Base-by-base conservation (phyloP, 2,329 filamentous ascomycete genomes). In the Arthrinium puccinioides region DNA sequence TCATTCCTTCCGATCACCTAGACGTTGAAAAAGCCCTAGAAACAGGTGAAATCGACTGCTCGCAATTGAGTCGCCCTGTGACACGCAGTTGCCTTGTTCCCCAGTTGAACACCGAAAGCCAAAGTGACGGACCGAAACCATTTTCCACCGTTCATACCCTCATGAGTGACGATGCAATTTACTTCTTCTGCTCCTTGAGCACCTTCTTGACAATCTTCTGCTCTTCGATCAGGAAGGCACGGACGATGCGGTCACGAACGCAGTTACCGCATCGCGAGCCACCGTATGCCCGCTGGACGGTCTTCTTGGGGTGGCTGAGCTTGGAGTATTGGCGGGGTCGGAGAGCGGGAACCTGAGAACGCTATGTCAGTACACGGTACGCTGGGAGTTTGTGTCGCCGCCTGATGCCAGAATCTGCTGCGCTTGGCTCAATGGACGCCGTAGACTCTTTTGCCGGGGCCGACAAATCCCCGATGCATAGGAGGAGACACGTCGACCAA, bases 141-240 rank as follows among this genome's bases (percentile, higher is more conserved):
- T 51, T n/a, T n/a, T 52, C 49, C 54, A 52, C 37, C 40, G 28
- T 42, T 42, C 40, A 41, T 34, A 37, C 36, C 39, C 40, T 36
- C 28, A 27, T 27, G 31, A 28, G 37, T 45, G 35, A 44, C 39
- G 32, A 24, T 39, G 25, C 49, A 48, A 51, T 74, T 79, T 85
- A 79, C 73, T 79, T 79, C 73, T 79, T 79, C 75, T 94, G 87
- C 79, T 97, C 90, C 85, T 96, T 96, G 67, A 97, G 81, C 61
- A 98, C 92, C 87, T 98, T 98, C 88, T 98, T 98, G 72, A 98
- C 92, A 60, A 98, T 97, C 87, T 98, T 98, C 80, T 98, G 92
- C 82, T 98, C 92, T 79, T 98, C 94, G 54, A 98, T 97, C 68
- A 98, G 75, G 84, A 98, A 98, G 50, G 92, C 92, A 58, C 92